Evolutionary conservation across 2,329 filamentous ascomycete species (phyloP).

Genomic region (Aspergillus sergii): DNA sequence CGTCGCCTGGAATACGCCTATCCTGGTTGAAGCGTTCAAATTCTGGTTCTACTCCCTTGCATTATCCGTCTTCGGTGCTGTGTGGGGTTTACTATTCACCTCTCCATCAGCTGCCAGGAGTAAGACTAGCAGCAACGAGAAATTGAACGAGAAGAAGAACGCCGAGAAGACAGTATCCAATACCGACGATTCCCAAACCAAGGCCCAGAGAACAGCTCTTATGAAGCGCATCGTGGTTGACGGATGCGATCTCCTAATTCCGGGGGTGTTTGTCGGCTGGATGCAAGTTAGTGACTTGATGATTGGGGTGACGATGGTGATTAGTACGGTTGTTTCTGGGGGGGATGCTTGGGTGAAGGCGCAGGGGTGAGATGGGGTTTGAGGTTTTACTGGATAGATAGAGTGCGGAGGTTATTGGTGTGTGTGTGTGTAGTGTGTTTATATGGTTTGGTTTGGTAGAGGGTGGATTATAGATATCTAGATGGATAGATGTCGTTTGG

Average conservation of each 20-base stretch:
- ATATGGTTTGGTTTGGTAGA: neutral
- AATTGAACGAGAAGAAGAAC: conserved; percentile 11
- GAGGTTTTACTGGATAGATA: neutral
- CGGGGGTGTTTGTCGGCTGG: conserved; percentile 64
- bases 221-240: conserved; percentile 58
- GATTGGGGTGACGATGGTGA: conserved; percentile 62
- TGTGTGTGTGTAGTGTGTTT: neutral
- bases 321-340: conserved; percentile 64
- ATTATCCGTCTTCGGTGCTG: conserved; percentile 49
- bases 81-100: conserved; percentile 25
- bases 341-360: conserved; percentile 59
- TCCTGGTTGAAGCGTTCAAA: conserved; percentile 64
- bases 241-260: conserved; percentile 64
- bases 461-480: neutral
- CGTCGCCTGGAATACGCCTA: conserved; percentile 44
- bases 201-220: conserved; percentile 30
- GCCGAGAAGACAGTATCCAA: conserved; percentile 31
- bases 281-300: conserved; percentile 53
- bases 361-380: neutral
- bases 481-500: no score
- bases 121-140: conserved; percentile 17
- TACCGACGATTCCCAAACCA: conserved; percentile 10
- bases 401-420: neutral
- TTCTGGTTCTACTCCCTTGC: conserved; percentile 70
- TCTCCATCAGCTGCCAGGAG: conserved; percentile 12